Base-by-base conservation (phyloP, 352 stramenopile species). In the Phytophthora cajani region DNA sequence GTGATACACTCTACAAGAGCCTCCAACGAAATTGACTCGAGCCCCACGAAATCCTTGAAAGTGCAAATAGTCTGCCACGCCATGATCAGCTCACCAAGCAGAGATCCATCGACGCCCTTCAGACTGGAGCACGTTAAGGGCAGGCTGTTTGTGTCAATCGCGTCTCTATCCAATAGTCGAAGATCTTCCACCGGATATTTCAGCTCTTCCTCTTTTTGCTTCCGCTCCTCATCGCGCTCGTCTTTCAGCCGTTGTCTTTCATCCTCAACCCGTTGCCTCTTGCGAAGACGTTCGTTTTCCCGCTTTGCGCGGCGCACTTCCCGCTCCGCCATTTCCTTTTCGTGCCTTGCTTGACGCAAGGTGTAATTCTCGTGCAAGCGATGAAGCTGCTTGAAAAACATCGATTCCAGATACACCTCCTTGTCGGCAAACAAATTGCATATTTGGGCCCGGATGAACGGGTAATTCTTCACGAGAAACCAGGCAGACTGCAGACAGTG, bases 301-400 rank as follows among this genome's bases (percentile, higher is more conserved):
- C 81, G 74, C 47, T 86, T 85, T 21, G 67, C 74, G 1, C 84
- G 80, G n/a, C 87, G 82, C 25, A 81, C 73, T 68, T 95, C 88
- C 38, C 82, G 74, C 8, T 92, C 79, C 1, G 77, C 81, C 30
- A 88, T 73, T 49, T 92, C 82, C 33, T 86, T 87, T 51, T 87
- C 67, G 33, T 81, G 76, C 30, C 84, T 81, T 32, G 80, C 80
- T 71, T 84, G 78, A 54, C 88, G 84, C 32, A 85, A 64, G 30
- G 75, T 80, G 38, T 89, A 87, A 27, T 78, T 90, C 58, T 94
- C 82, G 62, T 87, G 76, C 62, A 94, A 62, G 25, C 88, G 83
- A 46, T 93, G 82, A 17, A 95, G 71, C 50, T 95, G 86, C 64
- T 88, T 91, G 67, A 95, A 94, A 61, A 95, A 95, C 84, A 93